Percentiles rank a stretch among this genome's conserved stretches.
Conservation (phyloP, 306 rosid genomes). For the Lotus japonicus region DNA sequence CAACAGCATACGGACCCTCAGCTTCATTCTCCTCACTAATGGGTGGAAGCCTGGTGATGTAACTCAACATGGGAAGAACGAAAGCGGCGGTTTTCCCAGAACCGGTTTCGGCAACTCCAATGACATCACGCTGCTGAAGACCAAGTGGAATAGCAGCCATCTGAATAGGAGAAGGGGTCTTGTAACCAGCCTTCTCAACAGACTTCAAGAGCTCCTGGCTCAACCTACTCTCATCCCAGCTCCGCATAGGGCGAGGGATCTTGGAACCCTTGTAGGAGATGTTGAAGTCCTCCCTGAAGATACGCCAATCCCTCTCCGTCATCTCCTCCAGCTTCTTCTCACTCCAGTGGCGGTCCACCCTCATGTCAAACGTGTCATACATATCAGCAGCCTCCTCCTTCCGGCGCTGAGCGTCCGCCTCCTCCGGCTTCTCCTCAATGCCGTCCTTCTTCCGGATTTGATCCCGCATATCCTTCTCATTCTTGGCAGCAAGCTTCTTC, state of each 20-base stretch:
- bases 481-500: conserved; percentile 88
- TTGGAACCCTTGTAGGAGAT: conserved; percentile 81
- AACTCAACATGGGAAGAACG: conserved; percentile 88
- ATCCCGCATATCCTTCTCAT: conserved; percentile 79
- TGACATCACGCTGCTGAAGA: conserved; percentile 78
- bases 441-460: conserved; percentile 68
- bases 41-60: conserved; percentile 78
- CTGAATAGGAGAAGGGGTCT: conserved; percentile 90
- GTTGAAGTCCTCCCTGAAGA: conserved; percentile 78
- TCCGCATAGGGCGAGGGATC: conserved; percentile 83
- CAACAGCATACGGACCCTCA: conserved; percentile 90
- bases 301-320: conserved; percentile 88
- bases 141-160: conserved; percentile 95
- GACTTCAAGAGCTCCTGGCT: conserved; percentile 63
- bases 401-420: conserved; percentile 71
- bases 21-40: conserved; percentile 90
- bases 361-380: conserved; percentile 78
- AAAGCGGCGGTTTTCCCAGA: conserved; percentile 96
- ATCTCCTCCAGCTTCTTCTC: conserved; percentile 89
- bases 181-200: conserved; percentile 80
- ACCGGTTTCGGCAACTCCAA: conserved; percentile 85
- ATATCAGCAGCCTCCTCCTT: conserved; percentile 79
- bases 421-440: conserved; percentile 79
- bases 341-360: conserved; percentile 88
- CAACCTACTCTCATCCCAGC: conserved; percentile 69